Evolutionary conservation across 2,329 filamentous ascomycete genomes (phyloP), one percentile per base, ranked within the genome.

Genomic region (Venturia pyrina): DNA sequence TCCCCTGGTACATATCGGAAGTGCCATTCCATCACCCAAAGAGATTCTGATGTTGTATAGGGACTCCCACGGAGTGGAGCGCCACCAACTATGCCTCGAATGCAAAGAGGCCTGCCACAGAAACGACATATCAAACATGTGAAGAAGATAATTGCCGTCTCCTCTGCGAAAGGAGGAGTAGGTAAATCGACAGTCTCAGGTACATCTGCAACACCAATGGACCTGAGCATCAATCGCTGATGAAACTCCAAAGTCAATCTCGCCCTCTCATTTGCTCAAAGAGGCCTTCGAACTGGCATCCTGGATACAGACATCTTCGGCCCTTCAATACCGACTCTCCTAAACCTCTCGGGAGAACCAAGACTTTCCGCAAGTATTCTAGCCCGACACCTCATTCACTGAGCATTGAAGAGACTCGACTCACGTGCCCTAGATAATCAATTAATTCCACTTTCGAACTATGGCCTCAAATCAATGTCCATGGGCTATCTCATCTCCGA

Each of bases 221-320:
- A 21, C 8, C 41, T 15, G 10, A 40, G 43, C 32, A 40, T 50
- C 40, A 17, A 50, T 15, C 7, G 28, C 34, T 62, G 53, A 60
- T 50, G 21, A 7, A 56, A 5, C 21, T n/a, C 21, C 7, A 15
- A 43, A 83, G 82, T 82, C 41, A 99, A 99, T 72, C 82, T 99
- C 32, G 90, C 95, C 0, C 82, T 99, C 0, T 87, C 93, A 5
- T 91, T 96, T 73, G 92, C 93, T 2, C 86, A 89, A 53, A 85
- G 87, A 66, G 93, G 93, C 19, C 85, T 93, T 69, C 86, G 90
- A 65, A 86, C 89, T 3, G 95, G 95, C 2, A 93, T 99, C 67
- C 82, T 99, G 21, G 95, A 99, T 74, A 92, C 93, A 0, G 95
- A 99, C 75, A 96, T 99, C 73, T 99, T 98, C 75, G 95, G 95